Percentiles rank a stretch among this genome's conserved stretches.
These are phyloP conservation scores for Penicillium psychrosexuale DNA, from an alignment of 2,329 filamentous ascomycete genomes.

Conservation along the genomic window DNA sequence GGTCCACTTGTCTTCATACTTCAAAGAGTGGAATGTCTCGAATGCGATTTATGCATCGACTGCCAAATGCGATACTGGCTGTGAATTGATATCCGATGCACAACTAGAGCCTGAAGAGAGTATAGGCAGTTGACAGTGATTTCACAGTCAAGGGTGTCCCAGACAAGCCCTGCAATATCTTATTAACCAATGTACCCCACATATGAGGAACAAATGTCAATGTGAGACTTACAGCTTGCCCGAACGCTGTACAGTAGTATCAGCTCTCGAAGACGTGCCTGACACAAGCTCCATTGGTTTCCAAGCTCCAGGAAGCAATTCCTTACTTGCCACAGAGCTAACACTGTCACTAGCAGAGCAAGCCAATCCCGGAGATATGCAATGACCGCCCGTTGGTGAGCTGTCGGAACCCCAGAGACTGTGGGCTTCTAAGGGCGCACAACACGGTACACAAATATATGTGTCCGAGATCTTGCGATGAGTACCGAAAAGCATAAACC, in stretches of 20 bases:
- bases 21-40: not conserved
- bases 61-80: not conserved
- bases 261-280: not conserved
- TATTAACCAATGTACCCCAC: not conserved
- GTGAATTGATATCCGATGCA: not conserved
- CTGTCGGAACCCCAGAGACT: not conserved
- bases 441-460: not conserved
- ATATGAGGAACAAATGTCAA: not conserved
- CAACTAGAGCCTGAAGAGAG: not conserved
- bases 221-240: slow-evolving; percentile 2
- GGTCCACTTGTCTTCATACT: slow-evolving; percentile 2
- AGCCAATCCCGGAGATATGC: not conserved
- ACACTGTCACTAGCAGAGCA: not conserved
- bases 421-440: not conserved
- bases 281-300: not conserved
- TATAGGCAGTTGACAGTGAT: not conserved
- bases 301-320: not conserved
- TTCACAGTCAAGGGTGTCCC: not conserved
- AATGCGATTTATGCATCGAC: not conserved
- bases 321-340: not conserved
- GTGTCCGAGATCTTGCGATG: not conserved
- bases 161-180: slow-evolving; percentile 1
- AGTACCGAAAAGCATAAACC: not conserved
- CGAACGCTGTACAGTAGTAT: not conserved
- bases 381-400: not conserved